A percentile compares a stretch with the other conserved stretches of the same genome.
phyloP scores from a whole-genome alignment of 2,329 filamentous ascomycete species.

The Mariannaea sp. region DNA sequence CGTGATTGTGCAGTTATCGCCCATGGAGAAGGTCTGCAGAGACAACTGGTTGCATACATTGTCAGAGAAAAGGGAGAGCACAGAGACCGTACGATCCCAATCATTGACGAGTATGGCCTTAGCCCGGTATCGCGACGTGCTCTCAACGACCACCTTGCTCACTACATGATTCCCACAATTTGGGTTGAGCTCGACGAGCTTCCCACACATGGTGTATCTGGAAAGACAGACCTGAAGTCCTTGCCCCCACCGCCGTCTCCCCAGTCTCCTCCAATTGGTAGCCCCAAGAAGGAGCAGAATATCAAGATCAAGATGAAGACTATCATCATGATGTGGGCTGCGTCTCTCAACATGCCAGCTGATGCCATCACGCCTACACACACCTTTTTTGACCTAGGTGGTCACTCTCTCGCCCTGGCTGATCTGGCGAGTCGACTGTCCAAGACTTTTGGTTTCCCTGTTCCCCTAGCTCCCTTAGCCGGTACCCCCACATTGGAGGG shows the following conservation, averaged over 20 bases:
- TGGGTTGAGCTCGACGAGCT: conserved; percentile 76
- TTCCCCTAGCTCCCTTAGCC: conserved; percentile 72
- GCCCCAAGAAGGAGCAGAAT: conserved; percentile 55
- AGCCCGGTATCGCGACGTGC: conserved; percentile 70
- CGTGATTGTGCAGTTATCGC: conserved; percentile 72
- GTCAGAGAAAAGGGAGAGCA: conserved; percentile 67
- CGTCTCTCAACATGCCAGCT: conserved; percentile 67
- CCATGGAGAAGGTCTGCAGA: conserved; percentile 76
- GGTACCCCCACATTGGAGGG: conserved; percentile 73
- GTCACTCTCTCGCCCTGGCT: conserved; percentile 78
- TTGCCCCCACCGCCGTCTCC: conserved; percentile 68
- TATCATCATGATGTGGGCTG: conserved; percentile 74
- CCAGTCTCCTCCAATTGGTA: conserved; percentile 46
- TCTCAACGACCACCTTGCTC: conserved; percentile 69
- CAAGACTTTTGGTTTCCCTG: conserved; percentile 71
- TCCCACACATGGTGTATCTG: conserved; percentile 78
- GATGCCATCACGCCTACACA: conserved; percentile 69
- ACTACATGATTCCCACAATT: conserved; percentile 81
- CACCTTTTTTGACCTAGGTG: conserved; percentile 81
- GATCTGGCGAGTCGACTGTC: conserved; percentile 74
- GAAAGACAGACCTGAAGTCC: conserved; percentile 75
- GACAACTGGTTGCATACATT: conserved; percentile 77
- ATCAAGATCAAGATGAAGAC: conserved; percentile 69
- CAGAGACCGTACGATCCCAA: conserved; percentile 62
- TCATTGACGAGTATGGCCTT: conserved; percentile 72